Conservation (phyloP, 139 green algal species). For the Closterium sp. region DNA sequence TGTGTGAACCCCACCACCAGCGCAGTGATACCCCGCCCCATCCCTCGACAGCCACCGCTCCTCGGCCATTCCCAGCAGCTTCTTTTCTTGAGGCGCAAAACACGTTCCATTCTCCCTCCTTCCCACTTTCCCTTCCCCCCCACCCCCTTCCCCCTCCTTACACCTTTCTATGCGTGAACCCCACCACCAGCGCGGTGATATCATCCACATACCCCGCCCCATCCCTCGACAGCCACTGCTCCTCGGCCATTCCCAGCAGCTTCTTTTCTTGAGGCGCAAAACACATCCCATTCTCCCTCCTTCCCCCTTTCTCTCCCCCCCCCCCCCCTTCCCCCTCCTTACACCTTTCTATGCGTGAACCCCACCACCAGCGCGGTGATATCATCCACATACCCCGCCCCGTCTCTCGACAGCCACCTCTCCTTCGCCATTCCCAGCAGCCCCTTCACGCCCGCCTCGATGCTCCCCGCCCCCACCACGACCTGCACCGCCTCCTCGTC, state of each 20-base stretch:
- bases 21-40: constrained; percentile 23
- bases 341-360: constrained; percentile 39
- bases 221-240: too few species aligned
- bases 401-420: constrained; percentile 24
- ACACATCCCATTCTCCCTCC: not conserved
- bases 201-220: not conserved
- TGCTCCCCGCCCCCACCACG: not conserved
- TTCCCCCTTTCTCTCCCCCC: too few species aligned
- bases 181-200: constrained; percentile 38
- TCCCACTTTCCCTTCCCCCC: too few species aligned
- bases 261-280: too few species aligned
- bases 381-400: constrained; percentile 44
- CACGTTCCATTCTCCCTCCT: too few species aligned
- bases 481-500: constrained; percentile 67
- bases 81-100: too few species aligned
- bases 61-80: too few species aligned
- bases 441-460: constrained; percentile 20
- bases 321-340: not conserved
- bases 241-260: too few species aligned
- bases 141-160: not conserved
- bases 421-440: constrained; percentile 18
- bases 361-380: constrained; percentile 41
- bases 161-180: constrained; percentile 24
- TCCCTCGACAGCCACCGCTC: too few species aligned
- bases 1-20: constrained; percentile 49